Percentiles rank a stretch among this genome's conserved stretches.
These are phyloP conservation scores for Aspergillus sojae DNA, from an alignment of 2,329 filamentous ascomycete genomes.

Conservation along the genomic window DNA sequence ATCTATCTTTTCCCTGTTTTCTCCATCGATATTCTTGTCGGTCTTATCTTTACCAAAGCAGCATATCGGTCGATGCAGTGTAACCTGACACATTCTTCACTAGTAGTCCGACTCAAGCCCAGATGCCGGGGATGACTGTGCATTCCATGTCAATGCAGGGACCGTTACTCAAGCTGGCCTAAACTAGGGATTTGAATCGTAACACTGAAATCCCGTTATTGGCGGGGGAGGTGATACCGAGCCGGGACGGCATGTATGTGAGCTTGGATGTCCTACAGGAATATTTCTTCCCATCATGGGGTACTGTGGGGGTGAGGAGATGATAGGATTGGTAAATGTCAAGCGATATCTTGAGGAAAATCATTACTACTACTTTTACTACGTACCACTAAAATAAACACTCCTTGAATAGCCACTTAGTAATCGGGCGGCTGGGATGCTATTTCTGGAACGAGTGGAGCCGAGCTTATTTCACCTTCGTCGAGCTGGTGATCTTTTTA, in stretches of 20 bases:
- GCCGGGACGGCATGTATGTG: conserved; percentile 19
- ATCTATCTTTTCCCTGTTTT: not conserved
- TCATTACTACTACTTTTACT: not conserved
- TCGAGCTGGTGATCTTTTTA: not conserved
- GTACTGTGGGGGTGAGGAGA: conserved; percentile 7
- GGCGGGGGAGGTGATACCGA: conserved; percentile 16
- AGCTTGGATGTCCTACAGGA: conserved; percentile 3
- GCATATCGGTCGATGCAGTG: not conserved
- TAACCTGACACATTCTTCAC: conserved; percentile 14
- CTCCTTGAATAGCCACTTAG: not conserved
- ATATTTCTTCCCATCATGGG: not conserved
- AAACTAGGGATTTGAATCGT: not conserved
- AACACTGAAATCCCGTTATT: conserved; percentile 6
- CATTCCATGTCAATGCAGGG: conserved; percentile 27
- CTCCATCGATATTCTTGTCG: not conserved
- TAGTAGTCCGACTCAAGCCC: conserved; percentile 10
- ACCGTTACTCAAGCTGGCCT: conserved; percentile 27
- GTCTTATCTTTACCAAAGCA: not conserved
- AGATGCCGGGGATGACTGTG: conserved; percentile 29
- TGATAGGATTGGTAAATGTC: not conserved
- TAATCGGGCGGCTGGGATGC: not conserved
- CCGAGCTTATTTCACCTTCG: conserved; percentile 12
- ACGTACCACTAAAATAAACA: not conserved
- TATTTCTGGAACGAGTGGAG: conserved; percentile 14
- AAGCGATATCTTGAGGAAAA: not conserved